Evolutionary conservation across 805 yeast genomes (phyloP), one percentile per base, ranked within the genome.

Genomic region (Vanderwaltozyma tropicalis): DNA sequence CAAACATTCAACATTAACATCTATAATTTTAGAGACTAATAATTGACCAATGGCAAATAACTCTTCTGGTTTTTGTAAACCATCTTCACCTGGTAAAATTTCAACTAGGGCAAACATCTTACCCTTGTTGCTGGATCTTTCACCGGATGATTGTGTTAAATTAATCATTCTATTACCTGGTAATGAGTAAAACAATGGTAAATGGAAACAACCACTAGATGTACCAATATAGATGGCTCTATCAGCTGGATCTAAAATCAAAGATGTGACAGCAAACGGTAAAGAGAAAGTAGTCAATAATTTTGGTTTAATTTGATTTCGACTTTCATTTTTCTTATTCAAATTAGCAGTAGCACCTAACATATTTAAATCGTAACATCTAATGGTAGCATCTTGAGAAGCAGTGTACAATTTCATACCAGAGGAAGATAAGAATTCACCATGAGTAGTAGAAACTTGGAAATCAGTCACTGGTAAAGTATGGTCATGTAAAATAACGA

Each of bases 211-310:
- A 11, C 95, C 96, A 42, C 74, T 69, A 2, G 61, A 49, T 13
- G 80, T 59, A 1, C 95, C 96, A 7, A 72, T 73, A 53, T 81
- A 89, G 1, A 83, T 41, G 2, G 76, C 69, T 48, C 97, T 67
- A 49, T 78, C 84, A 0, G 88, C 85, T 1, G 94, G 86, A 57
- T 89, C 97, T 5, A 73, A 62, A 0, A 75, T 68, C 5, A 89
- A 39, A 15, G 80, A 62, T 19, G 69, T 68, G 10, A 84, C 69
- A 0, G 80, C 70, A 15, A 59, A 52, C 3, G 79, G 73, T 19
- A 80, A 59, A n/a, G 87, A 78, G 52, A 84, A 78, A 0, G 95
- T 85, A 8, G 86, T 69, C 15, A 82, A 56, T 26, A 81, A 61
- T 24, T 59, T 54, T 29, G 53, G 50, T 25, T 43, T 32, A 3